Evolutionary conservation across 1,284 basidiomycete species (phyloP), one percentile per base, ranked within the genome.

Genomic region (Chalciporus sp.): DNA sequence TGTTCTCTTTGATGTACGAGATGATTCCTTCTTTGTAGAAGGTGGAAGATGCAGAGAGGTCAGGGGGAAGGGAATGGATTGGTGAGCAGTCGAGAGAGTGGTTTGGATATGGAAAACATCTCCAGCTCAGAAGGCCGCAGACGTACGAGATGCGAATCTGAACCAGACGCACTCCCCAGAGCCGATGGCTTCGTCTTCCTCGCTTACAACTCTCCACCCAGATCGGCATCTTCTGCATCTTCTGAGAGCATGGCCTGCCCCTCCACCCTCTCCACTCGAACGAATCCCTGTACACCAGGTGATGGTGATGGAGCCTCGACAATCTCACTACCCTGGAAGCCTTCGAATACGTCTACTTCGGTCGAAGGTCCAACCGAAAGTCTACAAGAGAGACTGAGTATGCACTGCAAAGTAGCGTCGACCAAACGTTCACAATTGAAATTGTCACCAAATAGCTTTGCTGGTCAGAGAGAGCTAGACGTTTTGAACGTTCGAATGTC

Each of bases 71-170:
- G 64, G 58, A 33, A 53, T 52, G 43, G 57, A 52, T 42, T 60
- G 64, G 14, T 58, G 33, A 23, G 23, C 23, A 23, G 23, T 23
- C 23, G 23, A 23, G 6, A 23, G 6, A 23, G 23, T 23, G 23
- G 23, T 23, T 47, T 28, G 47, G 58, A 49, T 46, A 20, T 62
- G 63, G 10, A 56, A 51, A 26, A 58, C 42, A 42, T 63, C 62
- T 35, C 66, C 67, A 20, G 71, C 66, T 20, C 78, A 80, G 19
- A 73, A 56, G 0, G 82, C 82, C 2, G 76, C 73, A 7, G 83
- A 83, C 0, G 83, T 84, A 31, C 79, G 77, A 7, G 84, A 85
- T 77, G 79, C 2, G 83, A 83, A 57, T 84, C 82, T 1, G 84
- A 86, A 16, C 74, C 76, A 20, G 69, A 71, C 10, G 73, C 73